phyloP scores from a whole-genome alignment of 306 rosid genomes.

The Prinsepia uniflora region DNA sequence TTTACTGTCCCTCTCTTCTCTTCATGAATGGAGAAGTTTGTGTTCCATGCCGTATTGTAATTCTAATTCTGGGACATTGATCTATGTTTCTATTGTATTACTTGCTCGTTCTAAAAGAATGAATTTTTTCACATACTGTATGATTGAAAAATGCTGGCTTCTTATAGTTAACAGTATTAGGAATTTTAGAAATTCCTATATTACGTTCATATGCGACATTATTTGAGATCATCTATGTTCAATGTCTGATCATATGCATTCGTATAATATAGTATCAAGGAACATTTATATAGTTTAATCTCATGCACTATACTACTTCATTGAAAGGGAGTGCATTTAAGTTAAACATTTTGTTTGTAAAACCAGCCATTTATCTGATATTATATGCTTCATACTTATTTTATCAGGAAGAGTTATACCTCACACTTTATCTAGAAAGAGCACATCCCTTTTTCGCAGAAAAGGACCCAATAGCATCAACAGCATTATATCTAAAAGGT shows the following conservation, averaged over 20 bases:
- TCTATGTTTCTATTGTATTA: no score
- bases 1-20: neutral
- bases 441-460: slow-evolving; percentile 28
- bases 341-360: slow-evolving; percentile 17
- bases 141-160: neutral
- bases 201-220: neutral
- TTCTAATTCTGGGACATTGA: neutral
- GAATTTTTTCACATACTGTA: neutral
- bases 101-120: no score
- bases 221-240: neutral
- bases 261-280: neutral
- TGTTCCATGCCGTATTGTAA: neutral
- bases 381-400: neutral
- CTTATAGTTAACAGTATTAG: neutral
- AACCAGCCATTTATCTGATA: slow-evolving; percentile 3
- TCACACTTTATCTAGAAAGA: slow-evolving; percentile 36
- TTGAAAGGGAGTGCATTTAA: neutral
- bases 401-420: slow-evolving; percentile 37
- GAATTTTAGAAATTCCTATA: neutral
- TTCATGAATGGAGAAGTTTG: neutral
- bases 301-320: neutral
- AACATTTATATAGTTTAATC: neutral
- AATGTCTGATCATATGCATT: neutral
- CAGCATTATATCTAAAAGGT: slow-evolving; percentile 23
- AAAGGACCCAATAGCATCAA: slow-evolving; percentile 25